Conservation (phyloP, 1,139 yeast species). For the Blastobotrys malaysiensis region DNA sequence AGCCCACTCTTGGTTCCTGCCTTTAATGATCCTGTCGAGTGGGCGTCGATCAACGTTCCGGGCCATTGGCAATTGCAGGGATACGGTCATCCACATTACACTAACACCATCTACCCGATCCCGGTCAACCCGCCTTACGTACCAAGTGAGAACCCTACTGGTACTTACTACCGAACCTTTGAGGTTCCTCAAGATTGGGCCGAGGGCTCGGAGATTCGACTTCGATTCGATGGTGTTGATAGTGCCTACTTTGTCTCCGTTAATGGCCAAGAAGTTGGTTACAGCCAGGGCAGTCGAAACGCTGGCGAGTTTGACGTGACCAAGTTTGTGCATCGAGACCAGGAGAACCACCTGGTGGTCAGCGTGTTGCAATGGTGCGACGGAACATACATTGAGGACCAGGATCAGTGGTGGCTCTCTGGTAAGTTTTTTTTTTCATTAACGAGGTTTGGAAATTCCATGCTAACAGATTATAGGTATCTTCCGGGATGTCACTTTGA, state of each 20-base stretch:
- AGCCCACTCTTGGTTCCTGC: constrained; percentile 26
- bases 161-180: constrained; percentile 29
- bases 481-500: constrained; percentile 24
- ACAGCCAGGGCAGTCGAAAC: constrained; percentile 34
- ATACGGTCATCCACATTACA: constrained; percentile 33
- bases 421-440: constrained; percentile 18
- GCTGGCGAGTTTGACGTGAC: constrained; percentile 34
- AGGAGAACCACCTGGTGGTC: constrained; percentile 21
- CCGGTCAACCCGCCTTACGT: constrained; percentile 34
- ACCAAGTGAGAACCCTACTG: constrained; percentile 34
- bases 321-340: constrained; percentile 7
- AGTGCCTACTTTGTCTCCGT: constrained; percentile 33
- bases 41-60: constrained; percentile 27
- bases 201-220: constrained; percentile 16
- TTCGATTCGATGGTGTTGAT: constrained; percentile 36
- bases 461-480: constrained; percentile 15
- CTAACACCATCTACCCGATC: constrained; percentile 33
- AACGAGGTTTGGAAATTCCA: not conserved
- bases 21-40: constrained; percentile 2
- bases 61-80: constrained; percentile 38
- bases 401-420: constrained; percentile 37
- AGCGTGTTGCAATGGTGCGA: constrained; percentile 35
- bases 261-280: constrained; percentile 32
- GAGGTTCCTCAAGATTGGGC: constrained; percentile 11
- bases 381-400: constrained; percentile 37